These are phyloP conservation scores for Triticum aestivum DNA, from an alignment of 176 grass and related monocot species.

Conservation along the genomic window IWGSC_CS_RefSeq_v2.1 NC_057808.1:476685333-476685832, in stretches of 20 bases:
- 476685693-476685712: background rate
- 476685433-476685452: background rate
- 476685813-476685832: too few species aligned
- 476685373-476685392: conserved; percentile 22
- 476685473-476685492: background rate
- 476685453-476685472: background rate
- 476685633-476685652: background rate
- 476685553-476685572: conserved; percentile 24
- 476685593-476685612: conserved; percentile 16
- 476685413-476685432: background rate
- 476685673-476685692: conserved; percentile 2
- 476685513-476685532: conserved; percentile 9
- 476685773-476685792: too few species aligned
- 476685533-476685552: conserved; percentile 6
- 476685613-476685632: background rate
- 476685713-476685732: background rate
- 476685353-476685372: conserved; percentile 15
- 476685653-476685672: background rate
- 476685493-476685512: background rate
- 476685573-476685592: conserved; percentile 27
- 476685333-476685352: conserved; percentile 18
- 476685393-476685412: conserved; percentile 6
- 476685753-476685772: too few species aligned
- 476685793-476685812: too few species aligned
- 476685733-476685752: too few species aligned